Base-by-base conservation (phyloP, 129 eudicot species). In the Smallanthus sonchifolius region DNA sequence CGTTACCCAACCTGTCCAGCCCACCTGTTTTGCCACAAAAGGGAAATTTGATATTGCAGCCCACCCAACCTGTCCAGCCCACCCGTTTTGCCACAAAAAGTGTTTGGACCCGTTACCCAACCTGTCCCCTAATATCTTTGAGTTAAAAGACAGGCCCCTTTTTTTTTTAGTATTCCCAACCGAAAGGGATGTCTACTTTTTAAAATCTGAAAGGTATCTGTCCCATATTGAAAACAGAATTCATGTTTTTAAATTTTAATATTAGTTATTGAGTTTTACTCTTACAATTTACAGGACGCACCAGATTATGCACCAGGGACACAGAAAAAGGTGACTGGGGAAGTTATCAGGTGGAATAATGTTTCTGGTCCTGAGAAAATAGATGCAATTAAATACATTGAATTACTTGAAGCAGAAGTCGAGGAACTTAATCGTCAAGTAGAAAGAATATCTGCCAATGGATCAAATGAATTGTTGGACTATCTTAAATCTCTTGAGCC, bases 221-320 rank as follows among this genome's bases (percentile, higher is more conserved):
- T 75, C 74, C 10, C 56, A 5, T 20, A 35, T 69, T 57, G 7
- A 15, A 51, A 69, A 13, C 36, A 51, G 28, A 63, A 78, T 10
- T 10, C 35, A 63, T 20, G 57, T 28, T 75, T 19, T 28, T 55
- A 19, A 47, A n/a, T 75, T 19, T 28, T 55, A 19, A 47, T 54
- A 72, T 72, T 51, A 6, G 49, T 71, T 10, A 38, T 56, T 54
- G 38, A 56, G 37, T 35, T 77, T 60, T 65, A 38, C 54, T 7
- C 24, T 10, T 28, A 61, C 16, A 61, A 52, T 76, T 69, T 73
- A 52, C 84, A 94, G 98, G 97, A 94, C 78, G 72, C 35, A 68
- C 84, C 92, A 38, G 96, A 94, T 81, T 94, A 67, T 88, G 97
- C 97, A 70, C 88, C 98, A n/a, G 98, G 98, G 77, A 94, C 98